Conservation (phyloP, 2,329 filamentous ascomycete genomes). For the Nigrograna mackinnonii region DNA sequence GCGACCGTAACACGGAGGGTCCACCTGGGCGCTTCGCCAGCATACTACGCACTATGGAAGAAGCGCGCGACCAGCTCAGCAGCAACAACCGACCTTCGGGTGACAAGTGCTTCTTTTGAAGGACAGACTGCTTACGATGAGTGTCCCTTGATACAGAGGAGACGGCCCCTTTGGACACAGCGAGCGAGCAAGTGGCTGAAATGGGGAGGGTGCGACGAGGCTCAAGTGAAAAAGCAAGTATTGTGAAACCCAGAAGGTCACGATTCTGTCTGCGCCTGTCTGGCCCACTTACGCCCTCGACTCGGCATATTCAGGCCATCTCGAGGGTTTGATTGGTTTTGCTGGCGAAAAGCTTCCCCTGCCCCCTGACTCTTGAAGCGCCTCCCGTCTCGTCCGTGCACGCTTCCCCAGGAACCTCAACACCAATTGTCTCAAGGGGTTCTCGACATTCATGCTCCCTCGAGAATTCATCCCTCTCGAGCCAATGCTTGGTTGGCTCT, state of each 20-base stretch:
- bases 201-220: slow-evolving; percentile 5
- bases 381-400: slow-evolving; percentile 25
- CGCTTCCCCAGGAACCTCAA: slow-evolving; percentile 27
- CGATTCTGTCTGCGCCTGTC: too few species aligned
- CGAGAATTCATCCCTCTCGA: slow-evolving; percentile 5
- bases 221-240: slow-evolving; percentile 4
- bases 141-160: too few species aligned
- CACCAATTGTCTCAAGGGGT: slow-evolving; percentile 44
- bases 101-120: too few species aligned
- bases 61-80: too few species aligned
- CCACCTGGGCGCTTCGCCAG: too few species aligned
- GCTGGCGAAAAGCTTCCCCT: too few species aligned
- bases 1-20: too few species aligned
- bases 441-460: slow-evolving; percentile 27
- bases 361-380: slow-evolving; percentile 14
- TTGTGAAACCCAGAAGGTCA: slow-evolving; percentile 6
- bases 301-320: slow-evolving; percentile 2
- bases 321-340: slow-evolving; percentile 11
- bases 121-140: too few species aligned
- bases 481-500: slow-evolving; percentile 28
- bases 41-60: too few species aligned
- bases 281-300: too few species aligned
- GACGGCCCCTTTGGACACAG: too few species aligned
- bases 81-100: too few species aligned
- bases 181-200: background rate